Conservation (phyloP, 192 early-diverging fungal genomes). For the Coemansia sp. region DNA sequence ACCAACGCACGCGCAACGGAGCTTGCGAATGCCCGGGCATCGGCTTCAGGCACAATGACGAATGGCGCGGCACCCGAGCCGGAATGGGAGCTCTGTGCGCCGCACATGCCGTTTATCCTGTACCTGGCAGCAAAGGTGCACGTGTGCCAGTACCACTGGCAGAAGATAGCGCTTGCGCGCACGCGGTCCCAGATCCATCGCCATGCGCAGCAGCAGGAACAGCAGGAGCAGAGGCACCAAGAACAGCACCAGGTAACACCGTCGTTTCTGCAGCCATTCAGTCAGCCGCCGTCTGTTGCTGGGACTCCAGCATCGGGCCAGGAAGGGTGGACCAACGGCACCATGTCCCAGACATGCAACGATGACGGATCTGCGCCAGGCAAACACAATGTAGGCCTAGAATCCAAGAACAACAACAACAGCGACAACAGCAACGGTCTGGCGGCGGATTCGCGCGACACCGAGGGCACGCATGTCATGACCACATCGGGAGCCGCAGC, state of each 20-base stretch:
- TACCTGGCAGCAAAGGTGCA: constrained; percentile 53
- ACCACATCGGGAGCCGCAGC: constrained; percentile 51
- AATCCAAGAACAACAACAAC: neutral
- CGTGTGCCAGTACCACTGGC: constrained; percentile 56
- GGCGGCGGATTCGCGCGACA: constrained; percentile 4
- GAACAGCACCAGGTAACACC: constrained; percentile 20
- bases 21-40: constrained; percentile 40
- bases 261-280: constrained; percentile 52
- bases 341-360: neutral
- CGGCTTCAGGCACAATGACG: constrained; percentile 46
- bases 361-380: neutral
- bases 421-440: neutral
- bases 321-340: constrained; percentile 14
- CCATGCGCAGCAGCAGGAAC: constrained; percentile 6
- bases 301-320: constrained; percentile 34
- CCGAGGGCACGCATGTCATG: constrained; percentile 41
- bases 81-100: constrained; percentile 56
- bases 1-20: constrained; percentile 42
- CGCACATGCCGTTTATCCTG: constrained; percentile 54
- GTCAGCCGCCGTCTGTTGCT: constrained; percentile 32
- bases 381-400: neutral
- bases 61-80: constrained; percentile 53
- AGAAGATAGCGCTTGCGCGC: constrained; percentile 50
- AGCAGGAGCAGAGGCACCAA: constrained; percentile 11
- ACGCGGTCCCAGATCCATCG: constrained; percentile 27